Conservation (phyloP, 2,329 filamentous ascomycete species). For the Aspergillus amoenus region DNA sequence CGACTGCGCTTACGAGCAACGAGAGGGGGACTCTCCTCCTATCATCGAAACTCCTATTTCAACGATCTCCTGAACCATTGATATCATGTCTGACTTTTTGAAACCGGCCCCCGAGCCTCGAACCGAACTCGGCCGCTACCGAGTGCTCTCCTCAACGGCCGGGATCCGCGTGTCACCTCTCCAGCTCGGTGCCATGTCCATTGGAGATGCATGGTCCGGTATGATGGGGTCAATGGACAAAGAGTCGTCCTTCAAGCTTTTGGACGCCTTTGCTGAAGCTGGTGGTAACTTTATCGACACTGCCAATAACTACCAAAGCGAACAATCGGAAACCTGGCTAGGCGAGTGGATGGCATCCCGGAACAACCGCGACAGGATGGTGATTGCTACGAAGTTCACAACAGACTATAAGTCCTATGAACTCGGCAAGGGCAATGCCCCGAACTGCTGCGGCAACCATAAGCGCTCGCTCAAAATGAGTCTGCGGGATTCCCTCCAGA, state of each 20-base stretch:
- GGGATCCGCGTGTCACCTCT: conserved; percentile 67
- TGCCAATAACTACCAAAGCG: conserved; percentile 65
- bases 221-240: conserved; percentile 67
- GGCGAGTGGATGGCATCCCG: conserved; percentile 70
- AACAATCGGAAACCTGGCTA: conserved; percentile 65
- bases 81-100: conserved; percentile 1
- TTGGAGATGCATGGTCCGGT: conserved; percentile 43
- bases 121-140: conserved; percentile 64
- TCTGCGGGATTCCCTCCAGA: conserved; percentile 45
- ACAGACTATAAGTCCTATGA: conserved; percentile 51
- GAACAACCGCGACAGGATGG: conserved; percentile 48
- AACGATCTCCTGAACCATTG: neutral
- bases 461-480: conserved; percentile 44
- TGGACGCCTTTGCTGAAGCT: conserved; percentile 65
- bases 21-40: neutral
- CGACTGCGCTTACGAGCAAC: neutral
- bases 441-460: conserved; percentile 41
- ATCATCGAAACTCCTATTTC: neutral
- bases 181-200: conserved; percentile 40
- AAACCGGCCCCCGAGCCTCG: conserved; percentile 42
- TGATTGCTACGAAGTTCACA: conserved; percentile 66
- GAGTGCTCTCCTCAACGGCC: conserved; percentile 65
- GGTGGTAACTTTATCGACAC: conserved; percentile 76
- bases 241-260: conserved; percentile 59
- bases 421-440: conserved; percentile 38